These are phyloP conservation scores for Phylloboletellus chloephorus DNA, from an alignment of 1,284 basidiomycete genomes.

Conservation along the genomic window DNA sequence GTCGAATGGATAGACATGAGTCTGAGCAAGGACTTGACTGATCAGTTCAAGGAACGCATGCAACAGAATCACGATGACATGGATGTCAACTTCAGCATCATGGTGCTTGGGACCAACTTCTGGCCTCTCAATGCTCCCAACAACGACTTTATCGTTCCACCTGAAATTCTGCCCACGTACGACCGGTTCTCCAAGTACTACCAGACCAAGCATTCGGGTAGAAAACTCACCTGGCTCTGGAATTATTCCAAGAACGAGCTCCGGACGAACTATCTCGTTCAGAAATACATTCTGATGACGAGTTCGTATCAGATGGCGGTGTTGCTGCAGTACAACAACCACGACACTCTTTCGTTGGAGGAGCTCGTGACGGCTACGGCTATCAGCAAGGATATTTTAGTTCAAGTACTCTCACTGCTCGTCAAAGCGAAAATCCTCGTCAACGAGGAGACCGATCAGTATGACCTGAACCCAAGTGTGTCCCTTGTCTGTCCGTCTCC, in stretches of 20 bases:
- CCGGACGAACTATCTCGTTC: constrained; percentile 85
- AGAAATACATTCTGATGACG: constrained; percentile 95
- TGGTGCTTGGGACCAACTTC: constrained; percentile 94
- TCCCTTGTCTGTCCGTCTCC: neutral
- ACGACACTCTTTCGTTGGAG: constrained; percentile 76
- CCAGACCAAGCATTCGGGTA: constrained; percentile 88
- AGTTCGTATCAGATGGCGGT: constrained; percentile 96
- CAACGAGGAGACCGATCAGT: constrained; percentile 81
- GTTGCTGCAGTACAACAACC: constrained; percentile 89
- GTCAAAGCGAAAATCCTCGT: constrained; percentile 89
- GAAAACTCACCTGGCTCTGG: constrained; percentile 97
- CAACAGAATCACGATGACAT: constrained; percentile 75
- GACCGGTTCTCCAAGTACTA: constrained; percentile 94
- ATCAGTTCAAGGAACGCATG: constrained; percentile 95
- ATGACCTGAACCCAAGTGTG: constrained; percentile 88
- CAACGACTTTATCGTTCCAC: constrained; percentile 86
- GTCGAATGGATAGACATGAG: constrained; percentile 70
- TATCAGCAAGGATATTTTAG: constrained; percentile 80
- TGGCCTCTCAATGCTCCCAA: constrained; percentile 87
- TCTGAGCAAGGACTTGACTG: constrained; percentile 92
- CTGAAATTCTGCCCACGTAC: constrained; percentile 82
- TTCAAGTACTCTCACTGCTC: constrained; percentile 77
- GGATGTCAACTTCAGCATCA: constrained; percentile 88
- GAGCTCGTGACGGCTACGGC: constrained; percentile 83
- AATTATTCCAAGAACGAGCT: constrained; percentile 97